Evolutionary conservation across 2,329 filamentous ascomycete species (phyloP).

Genomic region (Xylariaceae sp.): DNA sequence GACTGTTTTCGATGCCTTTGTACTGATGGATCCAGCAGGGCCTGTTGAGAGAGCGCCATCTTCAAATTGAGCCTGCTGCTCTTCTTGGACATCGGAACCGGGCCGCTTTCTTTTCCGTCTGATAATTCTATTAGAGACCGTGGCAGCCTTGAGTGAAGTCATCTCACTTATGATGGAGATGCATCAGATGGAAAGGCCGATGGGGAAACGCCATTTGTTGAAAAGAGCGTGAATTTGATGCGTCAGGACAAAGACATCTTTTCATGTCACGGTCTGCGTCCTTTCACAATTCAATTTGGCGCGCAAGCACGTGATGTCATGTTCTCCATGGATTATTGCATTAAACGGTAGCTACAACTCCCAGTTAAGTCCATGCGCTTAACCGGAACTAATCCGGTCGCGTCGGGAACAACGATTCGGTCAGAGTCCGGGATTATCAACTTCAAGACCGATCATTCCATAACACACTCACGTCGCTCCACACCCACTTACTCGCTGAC

Average conservation of each 20-base stretch:
- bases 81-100: slow-evolving; percentile 23
- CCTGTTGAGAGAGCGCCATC: slow-evolving; percentile 1
- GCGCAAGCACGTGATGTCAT: slow-evolving; percentile 18
- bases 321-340: not conserved
- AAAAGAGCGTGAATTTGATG: not conserved
- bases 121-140: slow-evolving; percentile 40
- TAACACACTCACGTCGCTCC: no score
- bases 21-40: not conserved
- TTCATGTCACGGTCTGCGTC: slow-evolving; percentile 5
- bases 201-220: not conserved
- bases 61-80: slow-evolving; percentile 7
- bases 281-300: slow-evolving; percentile 2
- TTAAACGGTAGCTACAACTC: not conserved
- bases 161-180: slow-evolving; percentile 35
- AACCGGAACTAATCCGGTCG: no score
- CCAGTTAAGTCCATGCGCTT: not conserved
- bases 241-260: not conserved
- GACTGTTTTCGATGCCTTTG: not conserved
- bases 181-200: slow-evolving; percentile 21
- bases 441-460: no score
- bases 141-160: slow-evolving; percentile 45
- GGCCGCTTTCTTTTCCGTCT: slow-evolving; percentile 39
- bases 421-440: no score
- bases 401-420: no score
- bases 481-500: no score